Percentiles rank a stretch among this genome's conserved stretches.
Conservation (phyloP, 225 moss, liverwort and hornwort genomes). For the Ulota crispa region DNA sequence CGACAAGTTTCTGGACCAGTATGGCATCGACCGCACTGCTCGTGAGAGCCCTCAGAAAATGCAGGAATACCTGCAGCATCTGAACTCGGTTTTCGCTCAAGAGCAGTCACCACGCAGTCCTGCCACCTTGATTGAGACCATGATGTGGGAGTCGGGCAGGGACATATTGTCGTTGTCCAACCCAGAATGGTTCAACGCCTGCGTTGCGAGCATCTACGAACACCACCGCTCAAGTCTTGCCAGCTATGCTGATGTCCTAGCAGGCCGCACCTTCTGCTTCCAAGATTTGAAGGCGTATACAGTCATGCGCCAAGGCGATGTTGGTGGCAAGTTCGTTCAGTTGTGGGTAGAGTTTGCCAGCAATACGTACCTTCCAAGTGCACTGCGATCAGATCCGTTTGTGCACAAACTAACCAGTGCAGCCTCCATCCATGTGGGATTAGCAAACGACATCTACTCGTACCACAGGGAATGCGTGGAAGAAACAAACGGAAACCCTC, state of each 20-base stretch:
- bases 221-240: accelerated
- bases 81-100: background rate
- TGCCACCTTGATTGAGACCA: background rate
- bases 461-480: background rate
- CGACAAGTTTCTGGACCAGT: background rate
- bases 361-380: background rate
- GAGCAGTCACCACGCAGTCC: background rate
- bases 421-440: background rate
- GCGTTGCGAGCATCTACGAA: background rate
- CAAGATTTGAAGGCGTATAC: background rate
- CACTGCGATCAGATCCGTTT: background rate
- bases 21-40: too few species aligned
- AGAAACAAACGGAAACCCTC: background rate
- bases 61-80: background rate
- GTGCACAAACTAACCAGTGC: background rate
- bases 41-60: too few species aligned
- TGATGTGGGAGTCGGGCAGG: background rate
- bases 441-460: background rate
- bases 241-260: background rate
- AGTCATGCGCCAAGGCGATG: background rate
- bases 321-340: background rate
- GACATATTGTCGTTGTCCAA: background rate
- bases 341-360: background rate
- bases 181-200: background rate
- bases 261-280: background rate